Base-by-base conservation (phyloP, 352 stramenopile species). In the Phytophthora megakarya region DNA sequence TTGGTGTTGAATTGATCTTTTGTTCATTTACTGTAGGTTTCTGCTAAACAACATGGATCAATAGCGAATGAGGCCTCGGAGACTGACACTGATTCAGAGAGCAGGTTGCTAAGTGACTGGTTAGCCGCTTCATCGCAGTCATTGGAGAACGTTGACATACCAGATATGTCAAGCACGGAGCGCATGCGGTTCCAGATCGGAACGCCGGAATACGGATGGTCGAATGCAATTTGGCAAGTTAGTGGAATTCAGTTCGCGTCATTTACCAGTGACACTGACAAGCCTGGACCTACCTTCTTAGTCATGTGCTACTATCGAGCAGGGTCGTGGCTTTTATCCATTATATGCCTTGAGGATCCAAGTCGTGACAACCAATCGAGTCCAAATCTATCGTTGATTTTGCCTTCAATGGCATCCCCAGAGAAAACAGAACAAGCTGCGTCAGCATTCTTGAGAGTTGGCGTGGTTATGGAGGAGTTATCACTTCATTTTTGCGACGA, bases 211-310 rank as follows among this genome's bases (percentile, higher is more conserved):
- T 85, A 80, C 10, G 84, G 84, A 3, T 95, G 87, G 87, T 93
- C 87, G 9, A 92, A 91, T 61, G 52, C 70, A 19, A 54, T 95
- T 37, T 95, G 87, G 87, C 78, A 93, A 65, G 84, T 92, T 38
- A 72, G 75, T 28, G 87, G 87, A 1, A 92, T 95, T 63, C 87
- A 95, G 65, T 95, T 95, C 55, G 85, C 84, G 13, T 83, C 79
- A 5, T 87, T 90, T 62, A 9, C 54, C 22, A 61, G 40, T 19
- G 43, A 65, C 10, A 48, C 40, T 1, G 50, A 42, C 18, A 42
- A 48, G 5, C 32, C 26, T 40, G 44, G 37, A 1, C 72, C 68
- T 21, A 84, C 84, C 5, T 92, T 95, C 48, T 72, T 95, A 26
- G 71, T 95, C 8, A 89, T 84, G 63, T 80, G 72, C 12, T 86